Percentiles rank a stretch among this genome's conserved stretches.
Evolutionary conservation across 108 stramenopile genomes (phyloP).

Genomic region (Pseudonitzschia delicatissima): DNA sequence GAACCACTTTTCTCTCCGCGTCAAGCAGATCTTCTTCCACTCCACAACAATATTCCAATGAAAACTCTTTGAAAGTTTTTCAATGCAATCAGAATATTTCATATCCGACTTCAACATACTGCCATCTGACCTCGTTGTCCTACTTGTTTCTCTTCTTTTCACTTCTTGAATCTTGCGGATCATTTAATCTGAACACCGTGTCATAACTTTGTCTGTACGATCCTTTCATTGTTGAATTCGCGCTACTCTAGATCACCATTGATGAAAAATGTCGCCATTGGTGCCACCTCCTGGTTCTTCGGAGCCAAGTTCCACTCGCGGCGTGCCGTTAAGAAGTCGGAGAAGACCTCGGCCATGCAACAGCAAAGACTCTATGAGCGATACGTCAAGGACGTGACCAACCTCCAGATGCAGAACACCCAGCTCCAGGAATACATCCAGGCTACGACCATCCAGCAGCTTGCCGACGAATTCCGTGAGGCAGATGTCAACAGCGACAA

Average conservation of each 20-base stretch:
- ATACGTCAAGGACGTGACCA: slow-evolving; percentile 20
- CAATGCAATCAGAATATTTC: no score
- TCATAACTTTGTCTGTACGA: no score
- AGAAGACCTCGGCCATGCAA: neutral
- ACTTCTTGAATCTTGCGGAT: neutral
- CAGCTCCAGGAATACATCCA: slow-evolving; percentile 24
- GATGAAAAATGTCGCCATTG: slow-evolving; percentile 15
- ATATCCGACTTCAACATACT: neutral
- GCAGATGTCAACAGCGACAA: slow-evolving; percentile 27
- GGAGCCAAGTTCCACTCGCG: slow-evolving; percentile 33
- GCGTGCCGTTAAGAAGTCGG: slow-evolving; percentile 22
- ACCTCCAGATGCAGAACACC: slow-evolving; percentile 25
- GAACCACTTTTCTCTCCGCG: no score
- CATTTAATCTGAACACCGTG: no score
- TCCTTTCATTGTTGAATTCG: no score
- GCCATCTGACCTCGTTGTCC: neutral
- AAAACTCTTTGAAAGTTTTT: no score
- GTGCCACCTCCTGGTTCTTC: slow-evolving; percentile 17
- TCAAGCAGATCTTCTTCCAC: no score
- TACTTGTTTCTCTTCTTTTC: neutral
- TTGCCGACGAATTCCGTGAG: slow-evolving; percentile 20
- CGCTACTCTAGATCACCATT: neutral
- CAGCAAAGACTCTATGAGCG: slow-evolving; percentile 22
- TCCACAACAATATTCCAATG: no score
- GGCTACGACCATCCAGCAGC: slow-evolving; percentile 8